Evolutionary conservation across 2,329 filamentous ascomycete species (phyloP), one percentile per base, ranked within the genome.

Genomic region (Diplodia sapinea): DNA sequence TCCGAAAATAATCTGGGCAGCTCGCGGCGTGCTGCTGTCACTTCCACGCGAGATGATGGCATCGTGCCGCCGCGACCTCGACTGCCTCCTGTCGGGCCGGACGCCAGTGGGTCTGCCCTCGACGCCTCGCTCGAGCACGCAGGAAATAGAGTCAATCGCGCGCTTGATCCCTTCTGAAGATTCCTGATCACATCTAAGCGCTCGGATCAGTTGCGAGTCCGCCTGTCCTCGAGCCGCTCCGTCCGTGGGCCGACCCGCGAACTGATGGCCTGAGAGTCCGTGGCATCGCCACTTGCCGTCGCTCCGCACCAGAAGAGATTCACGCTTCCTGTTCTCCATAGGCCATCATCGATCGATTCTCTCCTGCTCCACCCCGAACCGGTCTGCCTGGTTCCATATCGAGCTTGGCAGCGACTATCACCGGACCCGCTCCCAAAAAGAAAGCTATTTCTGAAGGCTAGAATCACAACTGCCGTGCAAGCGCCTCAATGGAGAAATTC

Each of bases 201-300:
- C 59, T 63, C 47, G 47, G 47, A 63, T 52, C 59, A 63, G 36
- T 38, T 63, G 57, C 57, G 26, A 62, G 57, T 36, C 57, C 57
- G 57, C 23, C 57, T 50, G 29, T 2, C 56, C 26, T 50, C 26
- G 57, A 62, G 57, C 49, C 20, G 57, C 26, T 29, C 57, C 57
- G 17, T 33, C 33, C 26, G 57, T 31, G 38, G 56, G 40, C 23
- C 23, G 23, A 47, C 38, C 40, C 57, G 26, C 57, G 43, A 50
- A 50, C 57, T 50, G 40, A 62, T 51, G 47, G 59, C 43, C 59
- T 63, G 43, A 63, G 59, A 36, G 31, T 40, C 17, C 15, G n/a
- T 31, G 54, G 26, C 55, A 43, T 43, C 36, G 38, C 56, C 56
- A 47, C 38, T 38, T 29, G 29, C 17, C 6, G 12, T 23, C 23